Evolutionary conservation across 2,329 filamentous ascomycete species (phyloP).

Genomic region (Alternaria viburni): DNA sequence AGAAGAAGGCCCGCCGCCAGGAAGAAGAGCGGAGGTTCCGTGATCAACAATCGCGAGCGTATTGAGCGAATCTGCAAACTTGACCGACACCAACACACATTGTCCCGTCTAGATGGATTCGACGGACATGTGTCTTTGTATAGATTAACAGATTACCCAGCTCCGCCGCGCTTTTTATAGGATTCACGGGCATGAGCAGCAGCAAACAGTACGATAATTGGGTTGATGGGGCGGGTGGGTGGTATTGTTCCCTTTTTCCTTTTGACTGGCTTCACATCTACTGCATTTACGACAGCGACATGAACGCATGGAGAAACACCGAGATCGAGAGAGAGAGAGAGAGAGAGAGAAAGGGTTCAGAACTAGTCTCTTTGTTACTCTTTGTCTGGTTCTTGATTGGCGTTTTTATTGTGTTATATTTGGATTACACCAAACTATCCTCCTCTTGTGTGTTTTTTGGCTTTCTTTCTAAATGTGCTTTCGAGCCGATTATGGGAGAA

Average conservation of each 20-base stretch:
- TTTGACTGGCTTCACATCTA: conserved; percentile 39
- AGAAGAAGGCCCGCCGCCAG: conserved; percentile 43
- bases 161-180: conserved; percentile 6
- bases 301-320: conserved; percentile 38
- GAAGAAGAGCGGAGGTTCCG: conserved; percentile 43
- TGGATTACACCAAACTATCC: conserved; percentile 30
- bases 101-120: not conserved
- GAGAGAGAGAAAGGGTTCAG: conserved; percentile 1
- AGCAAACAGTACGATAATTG: not conserved
- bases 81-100: not conserved
- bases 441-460: conserved; percentile 14
- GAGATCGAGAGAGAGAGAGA: conserved; percentile 7
- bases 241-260: conserved; percentile 12
- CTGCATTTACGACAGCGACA: conserved; percentile 49
- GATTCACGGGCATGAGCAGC: not conserved
- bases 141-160: conserved; percentile 7
- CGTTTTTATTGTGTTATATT: conserved; percentile 40
- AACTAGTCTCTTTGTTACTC: conserved; percentile 19
- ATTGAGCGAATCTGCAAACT: conserved; percentile 16
- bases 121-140: conserved; percentile 4
- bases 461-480: not conserved
- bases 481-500: not conserved
- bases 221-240: conserved; percentile 1
- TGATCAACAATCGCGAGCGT: conserved; percentile 27
- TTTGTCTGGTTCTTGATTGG: conserved; percentile 26